These are phyloP conservation scores for Cyanophora paradoxa DNA, from an alignment of 78 protist genomes.

Conservation along the genomic window DNA sequence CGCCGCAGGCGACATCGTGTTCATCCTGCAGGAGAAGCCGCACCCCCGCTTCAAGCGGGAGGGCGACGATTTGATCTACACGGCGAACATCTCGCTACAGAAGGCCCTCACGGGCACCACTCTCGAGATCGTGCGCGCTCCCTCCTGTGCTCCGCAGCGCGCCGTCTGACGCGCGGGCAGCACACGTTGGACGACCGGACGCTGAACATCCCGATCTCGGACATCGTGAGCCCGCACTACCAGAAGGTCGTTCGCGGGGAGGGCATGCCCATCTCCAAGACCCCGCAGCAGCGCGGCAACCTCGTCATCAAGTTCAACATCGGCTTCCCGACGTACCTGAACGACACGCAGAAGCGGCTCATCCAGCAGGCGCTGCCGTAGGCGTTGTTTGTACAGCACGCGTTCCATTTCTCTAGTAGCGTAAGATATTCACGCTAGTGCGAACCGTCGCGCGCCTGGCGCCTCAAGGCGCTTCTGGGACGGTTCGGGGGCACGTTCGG, in stretches of 20 bases:
- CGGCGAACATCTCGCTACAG: conserved; percentile 13
- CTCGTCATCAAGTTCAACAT: conserved; percentile 35
- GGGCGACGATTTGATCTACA: conserved; percentile 30
- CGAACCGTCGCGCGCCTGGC: too few species aligned
- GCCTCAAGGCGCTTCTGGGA: too few species aligned
- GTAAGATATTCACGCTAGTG: too few species aligned
- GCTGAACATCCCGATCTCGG: background rate
- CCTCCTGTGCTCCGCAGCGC: background rate
- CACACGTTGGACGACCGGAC: conserved; percentile 21
- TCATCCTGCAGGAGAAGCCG: conserved; percentile 50
- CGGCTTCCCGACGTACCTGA: too few species aligned
- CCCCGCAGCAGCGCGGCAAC: conserved; percentile 28
- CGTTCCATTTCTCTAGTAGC: too few species aligned
- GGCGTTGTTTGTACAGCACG: too few species aligned
- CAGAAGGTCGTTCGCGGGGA: background rate
- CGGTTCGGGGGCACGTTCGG: too few species aligned
- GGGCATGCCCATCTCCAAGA: conserved; percentile 51
- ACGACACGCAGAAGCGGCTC: too few species aligned
- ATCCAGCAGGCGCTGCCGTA: too few species aligned
- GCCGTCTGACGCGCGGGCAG: too few species aligned
- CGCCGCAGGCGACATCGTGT: conserved; percentile 50
- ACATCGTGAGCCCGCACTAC: conserved; percentile 13
- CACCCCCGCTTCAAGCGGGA: conserved; percentile 48
- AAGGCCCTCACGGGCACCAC: conserved; percentile 34
- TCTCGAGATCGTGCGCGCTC: background rate